Conservation (phyloP, 2,329 filamentous ascomycete species). For the Botryosphaeria agaves region DNA sequence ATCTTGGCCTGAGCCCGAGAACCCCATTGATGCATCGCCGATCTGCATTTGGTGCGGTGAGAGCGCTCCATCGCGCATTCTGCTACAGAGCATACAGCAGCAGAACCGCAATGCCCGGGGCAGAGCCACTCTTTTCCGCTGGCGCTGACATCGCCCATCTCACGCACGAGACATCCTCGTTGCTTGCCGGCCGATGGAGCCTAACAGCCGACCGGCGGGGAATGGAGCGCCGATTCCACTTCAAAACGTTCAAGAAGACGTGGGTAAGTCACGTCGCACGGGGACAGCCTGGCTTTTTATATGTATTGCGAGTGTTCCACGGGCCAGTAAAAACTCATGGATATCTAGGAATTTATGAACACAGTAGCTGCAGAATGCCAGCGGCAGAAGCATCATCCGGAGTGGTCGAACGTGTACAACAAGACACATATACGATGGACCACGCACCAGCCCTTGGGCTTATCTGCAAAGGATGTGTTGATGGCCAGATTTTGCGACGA, state of each 20-base stretch:
- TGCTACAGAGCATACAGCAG: no score
- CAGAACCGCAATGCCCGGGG: no score
- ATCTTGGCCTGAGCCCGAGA: no score
- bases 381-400: constrained; percentile 52
- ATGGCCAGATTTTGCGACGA: constrained; percentile 47
- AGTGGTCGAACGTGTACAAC: constrained; percentile 66
- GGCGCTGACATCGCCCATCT: no score
- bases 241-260: constrained; percentile 20
- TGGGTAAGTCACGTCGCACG: constrained; percentile 13
- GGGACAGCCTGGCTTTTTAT: background rate
- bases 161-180: no score
- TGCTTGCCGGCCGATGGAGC: no score
- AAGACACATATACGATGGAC: constrained; percentile 56
- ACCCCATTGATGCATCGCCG: no score
- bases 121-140: no score
- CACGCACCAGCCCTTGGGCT: constrained; percentile 47
- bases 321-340: no score
- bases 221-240: constrained; percentile 18
- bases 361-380: constrained; percentile 50
- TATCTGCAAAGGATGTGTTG: constrained; percentile 45
- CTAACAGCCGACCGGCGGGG: no score
- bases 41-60: no score
- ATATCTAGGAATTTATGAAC: constrained; percentile 58
- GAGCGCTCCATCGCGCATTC: no score
- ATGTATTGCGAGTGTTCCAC: background rate